Conservation (phyloP, 2,329 filamentous ascomycete genomes). For the Elsinoe batatas region DNA sequence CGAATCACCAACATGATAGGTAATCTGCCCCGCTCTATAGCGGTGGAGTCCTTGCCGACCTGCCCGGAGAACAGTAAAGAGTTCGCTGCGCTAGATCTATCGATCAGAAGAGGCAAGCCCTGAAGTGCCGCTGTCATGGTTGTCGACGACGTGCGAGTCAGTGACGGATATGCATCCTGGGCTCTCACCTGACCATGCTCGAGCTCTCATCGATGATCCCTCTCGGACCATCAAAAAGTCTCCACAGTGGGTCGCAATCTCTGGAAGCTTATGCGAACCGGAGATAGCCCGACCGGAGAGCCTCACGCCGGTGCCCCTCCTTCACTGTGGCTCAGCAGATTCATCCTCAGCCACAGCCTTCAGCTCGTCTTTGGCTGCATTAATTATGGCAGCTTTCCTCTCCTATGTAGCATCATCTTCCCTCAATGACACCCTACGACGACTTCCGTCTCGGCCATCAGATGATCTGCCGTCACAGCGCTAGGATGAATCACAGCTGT, state of each 20-base stretch:
- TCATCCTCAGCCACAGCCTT: neutral
- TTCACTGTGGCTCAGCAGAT: neutral
- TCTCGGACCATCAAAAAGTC: neutral
- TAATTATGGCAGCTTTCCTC: neutral
- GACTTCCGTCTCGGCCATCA: neutral
- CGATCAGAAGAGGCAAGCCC: neutral
- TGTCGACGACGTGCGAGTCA: neutral
- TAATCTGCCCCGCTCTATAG: constrained; percentile 6
- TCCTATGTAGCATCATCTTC: neutral
- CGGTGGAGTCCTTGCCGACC: constrained; percentile 1
- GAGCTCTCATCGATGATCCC: neutral
- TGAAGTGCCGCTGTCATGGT: neutral
- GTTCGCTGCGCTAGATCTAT: neutral
- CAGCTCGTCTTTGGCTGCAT: neutral
- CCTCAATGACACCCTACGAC: neutral
- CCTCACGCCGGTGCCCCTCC: neutral
- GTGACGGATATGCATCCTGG: neutral
- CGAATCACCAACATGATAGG: neutral
- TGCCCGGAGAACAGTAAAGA: neutral
- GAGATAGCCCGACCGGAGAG: too few relatives aligned
- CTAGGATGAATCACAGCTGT: neutral
- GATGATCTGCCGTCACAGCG: too few relatives aligned
- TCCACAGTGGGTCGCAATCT: too few relatives aligned
- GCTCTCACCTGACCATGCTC: constrained; percentile 3
- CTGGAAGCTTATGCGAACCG: too few relatives aligned